Evolutionary conservation across 495 filamentous ascomycete species (phyloP).

Genomic region (Rhypophila decipiens): DNA sequence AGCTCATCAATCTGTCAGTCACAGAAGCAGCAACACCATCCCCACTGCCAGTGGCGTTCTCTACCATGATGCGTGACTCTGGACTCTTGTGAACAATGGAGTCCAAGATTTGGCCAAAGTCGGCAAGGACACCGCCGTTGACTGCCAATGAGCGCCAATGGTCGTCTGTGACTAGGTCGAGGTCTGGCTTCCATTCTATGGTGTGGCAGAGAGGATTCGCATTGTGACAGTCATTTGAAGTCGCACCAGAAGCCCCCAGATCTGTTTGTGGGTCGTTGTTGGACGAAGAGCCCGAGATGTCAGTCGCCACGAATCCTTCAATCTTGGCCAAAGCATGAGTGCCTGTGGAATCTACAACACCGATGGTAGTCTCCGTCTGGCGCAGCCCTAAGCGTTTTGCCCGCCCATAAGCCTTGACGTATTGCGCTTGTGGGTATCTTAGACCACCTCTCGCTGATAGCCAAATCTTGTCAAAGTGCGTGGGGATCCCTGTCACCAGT

Average conservation of each 20-base stretch:
- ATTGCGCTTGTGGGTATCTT: not conserved
- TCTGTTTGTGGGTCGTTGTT: not conserved
- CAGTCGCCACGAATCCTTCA: constrained; percentile 3
- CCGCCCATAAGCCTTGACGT: not conserved
- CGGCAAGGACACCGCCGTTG: not conserved
- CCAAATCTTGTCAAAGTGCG: constrained; percentile 2
- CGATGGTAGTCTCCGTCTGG: constrained; percentile 3
- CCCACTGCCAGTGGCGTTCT: no score
- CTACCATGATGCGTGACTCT: not conserved
- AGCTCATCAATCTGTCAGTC: not conserved
- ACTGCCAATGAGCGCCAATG: not conserved
- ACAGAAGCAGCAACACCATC: not conserved
- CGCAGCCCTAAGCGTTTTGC: constrained; percentile 2
- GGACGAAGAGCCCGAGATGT: not conserved
- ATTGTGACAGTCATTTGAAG: no score
- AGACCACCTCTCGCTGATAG: constrained; percentile 3
- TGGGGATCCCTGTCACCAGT: constrained; percentile 1
- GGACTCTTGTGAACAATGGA: not conserved
- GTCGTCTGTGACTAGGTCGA: not conserved
- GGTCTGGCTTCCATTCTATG: not conserved
- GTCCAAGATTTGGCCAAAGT: not conserved
- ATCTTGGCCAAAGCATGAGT: not conserved
- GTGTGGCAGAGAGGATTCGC: not conserved
- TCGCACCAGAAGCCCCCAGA: not conserved
- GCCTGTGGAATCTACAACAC: not conserved